Evolutionary conservation across 495 filamentous ascomycete genomes (phyloP), one percentile per base, ranked within the genome.

Genomic region (Apiosordaria backusii): DNA sequence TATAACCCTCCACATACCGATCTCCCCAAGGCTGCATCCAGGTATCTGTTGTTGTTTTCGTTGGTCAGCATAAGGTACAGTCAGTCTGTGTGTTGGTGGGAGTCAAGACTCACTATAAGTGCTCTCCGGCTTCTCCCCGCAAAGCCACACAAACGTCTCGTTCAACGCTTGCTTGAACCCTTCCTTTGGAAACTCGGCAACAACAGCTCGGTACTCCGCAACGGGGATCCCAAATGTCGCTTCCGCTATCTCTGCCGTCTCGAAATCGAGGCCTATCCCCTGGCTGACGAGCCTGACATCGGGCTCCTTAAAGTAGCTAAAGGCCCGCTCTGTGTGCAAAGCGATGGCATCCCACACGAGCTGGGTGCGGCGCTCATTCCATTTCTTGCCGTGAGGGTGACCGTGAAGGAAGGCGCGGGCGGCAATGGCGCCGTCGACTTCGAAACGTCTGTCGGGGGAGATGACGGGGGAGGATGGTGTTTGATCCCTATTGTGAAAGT

Each of bases 281-380:
- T 78, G 61, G 25, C 66, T 55, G 5, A 72, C 71, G 4, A 75
- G 68, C n/a, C 62, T 64, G 4, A 86, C 83, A 53, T 84, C 83
- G 0, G 72, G 69, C 64, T 84, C 76, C 66, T 83, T 83, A 71
- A 81, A 74, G 50, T 63, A 50, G 0, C 76, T 77, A 59, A 87
- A 80, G 7, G 65, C 71, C 0, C 50, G 50, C 4, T 78, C 80
- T 1, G 81, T 78, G 64, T 86, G 83, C 25, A 87, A 71, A 0
- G 84, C 84, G 62, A 87, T 85, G 1, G 79, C 68, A 71, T 87
- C 84, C 84, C 84, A 88, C 5, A 84, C 74, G 4, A 82, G 72
- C 68, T 84, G 80, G 1, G 79, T 25, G 1, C 78, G 70, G 22
- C 71, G 70, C 52, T 75, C 60, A 50, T 80, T 72, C 80, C 80